phyloP scores from a whole-genome alignment of 257 asterid genomes.

The Datura wrightii region DNA sequence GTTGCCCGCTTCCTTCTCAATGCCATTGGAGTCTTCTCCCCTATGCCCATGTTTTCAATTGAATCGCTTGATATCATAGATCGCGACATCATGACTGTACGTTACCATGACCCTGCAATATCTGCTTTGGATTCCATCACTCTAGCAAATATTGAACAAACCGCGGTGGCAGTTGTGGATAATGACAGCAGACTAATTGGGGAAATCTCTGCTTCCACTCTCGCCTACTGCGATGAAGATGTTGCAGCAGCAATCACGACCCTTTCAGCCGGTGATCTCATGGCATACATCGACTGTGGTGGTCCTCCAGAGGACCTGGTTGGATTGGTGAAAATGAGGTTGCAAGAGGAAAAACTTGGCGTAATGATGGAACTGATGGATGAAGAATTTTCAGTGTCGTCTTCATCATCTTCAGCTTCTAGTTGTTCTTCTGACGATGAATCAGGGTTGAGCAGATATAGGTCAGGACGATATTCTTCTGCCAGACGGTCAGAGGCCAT shows the following conservation, averaged over 20 bases:
- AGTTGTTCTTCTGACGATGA: constrained; percentile 79
- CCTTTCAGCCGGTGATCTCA: constrained; percentile 74
- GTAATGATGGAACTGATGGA: constrained; percentile 54
- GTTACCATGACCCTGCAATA: constrained; percentile 59
- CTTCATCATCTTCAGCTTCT: constrained; percentile 44
- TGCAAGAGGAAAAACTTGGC: constrained; percentile 57
- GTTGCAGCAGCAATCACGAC: constrained; percentile 66
- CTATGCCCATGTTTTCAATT: constrained; percentile 54
- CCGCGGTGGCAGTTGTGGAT: constrained; percentile 71
- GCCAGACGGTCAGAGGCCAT: constrained; percentile 74
- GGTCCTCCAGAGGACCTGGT: constrained; percentile 75
- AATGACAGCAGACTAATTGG: constrained; percentile 62
- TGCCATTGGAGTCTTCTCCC: constrained; percentile 75
- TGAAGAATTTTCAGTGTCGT: constrained; percentile 52
- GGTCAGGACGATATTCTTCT: constrained; percentile 45
- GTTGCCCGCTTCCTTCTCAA: constrained; percentile 75
- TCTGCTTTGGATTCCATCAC: constrained; percentile 52
- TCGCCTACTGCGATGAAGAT: constrained; percentile 72
- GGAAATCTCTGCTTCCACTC: constrained; percentile 71
- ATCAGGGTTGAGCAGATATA: constrained; percentile 35
- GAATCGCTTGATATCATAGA: constrained; percentile 64
- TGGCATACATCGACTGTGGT: constrained; percentile 69
- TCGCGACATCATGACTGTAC: constrained; percentile 55
- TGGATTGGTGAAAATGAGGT: constrained; percentile 61
- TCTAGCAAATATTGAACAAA: constrained; percentile 57